A percentile compares a stretch with the other conserved stretches of the same genome.
phyloP scores from a whole-genome alignment of 192 early-diverging fungal species.

The Diversispora eburnea region DNA sequence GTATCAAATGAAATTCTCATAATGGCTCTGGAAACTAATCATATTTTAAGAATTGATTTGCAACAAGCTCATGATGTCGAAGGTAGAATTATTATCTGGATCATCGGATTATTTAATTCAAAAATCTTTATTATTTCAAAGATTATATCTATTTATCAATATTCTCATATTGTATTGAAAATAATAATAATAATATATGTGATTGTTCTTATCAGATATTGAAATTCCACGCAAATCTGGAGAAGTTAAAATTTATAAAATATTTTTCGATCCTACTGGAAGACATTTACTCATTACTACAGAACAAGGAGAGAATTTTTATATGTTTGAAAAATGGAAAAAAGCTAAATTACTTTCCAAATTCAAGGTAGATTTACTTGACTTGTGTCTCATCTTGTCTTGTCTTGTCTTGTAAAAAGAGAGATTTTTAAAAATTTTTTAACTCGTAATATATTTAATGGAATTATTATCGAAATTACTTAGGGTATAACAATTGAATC shows the following conservation, averaged over 20 bases:
- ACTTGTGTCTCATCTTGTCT: background rate
- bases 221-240: conserved; percentile 60
- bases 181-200: background rate
- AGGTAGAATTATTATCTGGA: conserved; percentile 43
- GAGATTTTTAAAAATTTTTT: background rate
- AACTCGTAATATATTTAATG: background rate
- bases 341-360: conserved; percentile 73
- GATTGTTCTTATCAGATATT: conserved; percentile 51
- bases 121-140: background rate
- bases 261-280: conserved; percentile 86
- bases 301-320: conserved; percentile 87
- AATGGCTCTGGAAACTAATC: conserved; percentile 70
- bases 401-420: too few relatives aligned
- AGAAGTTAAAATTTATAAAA: conserved; percentile 60
- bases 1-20: conserved; percentile 82
- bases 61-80: conserved; percentile 76
- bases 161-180: background rate
- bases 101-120: background rate
- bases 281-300: conserved; percentile 87
- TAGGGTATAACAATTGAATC: conserved; percentile 78
- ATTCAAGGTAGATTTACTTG: conserved; percentile 58
- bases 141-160: background rate
- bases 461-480: background rate
- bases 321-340: conserved; percentile 83
- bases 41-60: conserved; percentile 84